These are phyloP conservation scores for Gynochthodes officinalis DNA, from an alignment of 257 asterid genomes.

Conservation along the genomic window DNA sequence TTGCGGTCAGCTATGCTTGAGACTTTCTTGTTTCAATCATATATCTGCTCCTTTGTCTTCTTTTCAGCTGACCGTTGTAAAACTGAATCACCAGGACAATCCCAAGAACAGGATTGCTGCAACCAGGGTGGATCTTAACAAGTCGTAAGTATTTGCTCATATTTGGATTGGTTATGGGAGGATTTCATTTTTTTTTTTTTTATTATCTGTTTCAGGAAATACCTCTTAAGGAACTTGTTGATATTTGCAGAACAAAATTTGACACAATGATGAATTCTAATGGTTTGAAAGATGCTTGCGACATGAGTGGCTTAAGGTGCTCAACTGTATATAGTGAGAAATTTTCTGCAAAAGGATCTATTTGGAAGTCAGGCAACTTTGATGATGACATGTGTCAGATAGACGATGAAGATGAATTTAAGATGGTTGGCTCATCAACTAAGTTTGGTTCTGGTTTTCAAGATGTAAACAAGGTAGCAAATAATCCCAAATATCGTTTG, in stretches of 20 bases:
- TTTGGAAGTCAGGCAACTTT: slow-evolving; percentile 66
- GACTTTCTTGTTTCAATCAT: slow-evolving; percentile 14
- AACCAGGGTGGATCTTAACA: slow-evolving; percentile 47
- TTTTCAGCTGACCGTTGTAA: slow-evolving; percentile 14
- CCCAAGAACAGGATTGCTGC: slow-evolving; percentile 47
- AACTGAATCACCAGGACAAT: slow-evolving; percentile 51
- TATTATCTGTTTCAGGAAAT: slow-evolving; percentile 16
- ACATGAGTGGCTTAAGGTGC: slow-evolving; percentile 45
- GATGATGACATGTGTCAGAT: slow-evolving; percentile 92
- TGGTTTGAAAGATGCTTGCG: slow-evolving; percentile 60
- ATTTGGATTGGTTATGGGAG: slow-evolving; percentile 4
- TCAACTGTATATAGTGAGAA: slow-evolving; percentile 51
- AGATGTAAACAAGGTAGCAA: slow-evolving; percentile 67
- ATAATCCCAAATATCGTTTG: slow-evolving; percentile 17
- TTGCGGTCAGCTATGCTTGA: slow-evolving; percentile 47
- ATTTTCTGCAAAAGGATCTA: slow-evolving; percentile 44
- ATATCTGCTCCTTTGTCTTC: slow-evolving; percentile 5
- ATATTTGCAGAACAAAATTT: slow-evolving; percentile 55
- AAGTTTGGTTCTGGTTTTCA: slow-evolving; percentile 43
- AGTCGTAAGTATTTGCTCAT: slow-evolving; percentile 53
- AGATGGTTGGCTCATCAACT: slow-evolving; percentile 55
- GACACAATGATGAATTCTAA: slow-evolving; percentile 54
- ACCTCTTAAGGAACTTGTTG: slow-evolving; percentile 11
- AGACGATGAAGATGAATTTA: slow-evolving; percentile 58
- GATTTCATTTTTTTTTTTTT: slow-evolving; percentile 10